Evolutionary conservation across 2,329 filamentous ascomycete genomes (phyloP), one percentile per base, ranked within the genome.

Genomic region (Gremmenia infestans): DNA sequence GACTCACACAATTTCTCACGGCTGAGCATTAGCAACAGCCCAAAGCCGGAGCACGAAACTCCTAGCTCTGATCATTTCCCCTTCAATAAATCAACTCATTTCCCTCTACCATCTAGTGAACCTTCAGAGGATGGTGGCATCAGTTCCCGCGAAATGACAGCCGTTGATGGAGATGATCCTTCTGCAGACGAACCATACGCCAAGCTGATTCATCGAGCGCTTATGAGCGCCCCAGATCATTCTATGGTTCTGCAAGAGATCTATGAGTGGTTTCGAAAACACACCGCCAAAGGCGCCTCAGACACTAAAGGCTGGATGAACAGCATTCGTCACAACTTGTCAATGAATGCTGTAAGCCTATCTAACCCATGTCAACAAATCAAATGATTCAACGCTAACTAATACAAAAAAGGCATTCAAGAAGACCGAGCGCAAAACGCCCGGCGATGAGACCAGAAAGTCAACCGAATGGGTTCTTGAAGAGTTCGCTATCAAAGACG

Each of bases 311-410:
- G 92, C 9, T 97, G 93, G 93, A 88, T 93, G 73, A 97, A 97
- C 72, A 96, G 90, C 70, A 95, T 97, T 62, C 83, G 93, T 2
- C 93, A 97, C 71, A 97, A 97, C 65, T 76, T 97, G 7, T 96
- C 91, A 48, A 97, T 97, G 92, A 97, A 97, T 66, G 80, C 81
- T 58, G 93, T 97, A 82, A 73, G 84, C 37, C 14, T n/a, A 36
- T 4, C 36, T 36, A 32, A 25, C 25, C 5, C 25, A 28, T 36
- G 49, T 22, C 58, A 73, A 71, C 71, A 69, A 69, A n/a, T 73
- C 73, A 15, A 42, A 45, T 50, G n/a, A 39, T 37, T 37, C 7
- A 37, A 32, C 11, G 28, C 40, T 56, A 32, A 23, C 39, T 28
- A 46, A 60, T 40, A 48, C 9, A 25, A 50, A 45, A 54, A 58